These are phyloP conservation scores for Chlorophyllum brunneum DNA, from an alignment of 768 basidiomycete species.

Conservation along the genomic window DNA sequence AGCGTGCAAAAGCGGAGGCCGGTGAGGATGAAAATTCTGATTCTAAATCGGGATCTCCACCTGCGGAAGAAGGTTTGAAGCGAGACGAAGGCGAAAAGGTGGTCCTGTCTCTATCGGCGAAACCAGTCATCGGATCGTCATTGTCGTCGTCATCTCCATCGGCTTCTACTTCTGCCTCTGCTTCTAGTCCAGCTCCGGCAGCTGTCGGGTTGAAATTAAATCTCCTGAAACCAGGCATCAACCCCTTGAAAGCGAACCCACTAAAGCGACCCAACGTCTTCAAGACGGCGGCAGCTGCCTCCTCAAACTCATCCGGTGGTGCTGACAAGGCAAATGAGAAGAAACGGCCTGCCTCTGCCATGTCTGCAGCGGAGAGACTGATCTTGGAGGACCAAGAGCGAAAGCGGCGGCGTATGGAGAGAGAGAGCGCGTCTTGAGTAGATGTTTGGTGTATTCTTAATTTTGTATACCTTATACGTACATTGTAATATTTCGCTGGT, in stretches of 20 bases:
- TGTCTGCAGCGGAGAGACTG: constrained; percentile 82
- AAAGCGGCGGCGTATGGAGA: constrained; percentile 76
- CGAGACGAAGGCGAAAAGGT: constrained; percentile 77
- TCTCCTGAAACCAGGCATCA: constrained; percentile 50
- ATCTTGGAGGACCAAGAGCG: constrained; percentile 90
- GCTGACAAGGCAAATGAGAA: constrained; percentile 42
- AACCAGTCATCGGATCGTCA: constrained; percentile 33
- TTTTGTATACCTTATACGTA: constrained; percentile 9
- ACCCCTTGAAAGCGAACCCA: constrained; percentile 65
- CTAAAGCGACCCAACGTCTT: constrained; percentile 75
- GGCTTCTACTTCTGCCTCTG: constrained; percentile 31
- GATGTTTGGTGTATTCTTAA: constrained; percentile 13
- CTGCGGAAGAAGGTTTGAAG: constrained; percentile 58
- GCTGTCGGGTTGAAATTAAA: constrained; percentile 57
- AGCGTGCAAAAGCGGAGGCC: constrained; percentile 63
- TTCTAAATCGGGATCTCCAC: constrained; percentile 22
- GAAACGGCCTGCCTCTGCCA: constrained; percentile 54
- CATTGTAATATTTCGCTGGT: background rate
- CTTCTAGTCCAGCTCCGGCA: constrained; percentile 30
- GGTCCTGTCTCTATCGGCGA: constrained; percentile 66
- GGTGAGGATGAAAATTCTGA: constrained; percentile 25
- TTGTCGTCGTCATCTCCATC: no score
- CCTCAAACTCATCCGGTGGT: constrained; percentile 29
- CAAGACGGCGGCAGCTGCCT: constrained; percentile 41
- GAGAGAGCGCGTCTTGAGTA: constrained; percentile 30